Evolutionary conservation across 306 rosid genomes (phyloP), one percentile per base, ranked within the genome.

Genomic region (Fragaria ananassa): DNA sequence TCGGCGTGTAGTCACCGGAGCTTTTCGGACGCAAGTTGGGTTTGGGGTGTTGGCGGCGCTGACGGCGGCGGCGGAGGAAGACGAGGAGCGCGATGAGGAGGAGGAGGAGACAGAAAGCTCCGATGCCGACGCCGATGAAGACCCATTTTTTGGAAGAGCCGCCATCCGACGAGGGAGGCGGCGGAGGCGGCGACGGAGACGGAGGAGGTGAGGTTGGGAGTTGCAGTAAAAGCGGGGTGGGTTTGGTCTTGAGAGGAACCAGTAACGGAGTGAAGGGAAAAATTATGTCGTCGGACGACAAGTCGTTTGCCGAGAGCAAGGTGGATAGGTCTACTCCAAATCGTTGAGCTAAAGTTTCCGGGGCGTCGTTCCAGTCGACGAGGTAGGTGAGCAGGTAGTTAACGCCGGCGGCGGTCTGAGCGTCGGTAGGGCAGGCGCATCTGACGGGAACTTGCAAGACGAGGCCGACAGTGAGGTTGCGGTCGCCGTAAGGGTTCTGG

Each of bases 391-490:
- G 83, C 54, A 91, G 83, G 83, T 75, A 91, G 58, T 82, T 83
- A 76, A 82, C 58, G 1, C 91, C 97, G 3, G 68, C 69, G 17
- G 78, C 81, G 1, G 15, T 57, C 80, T 91, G 97, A 21, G 63
- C 78, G 45, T 23, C 7, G 0, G 93, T 89, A 0, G 91, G 94
- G 72, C 97, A 89, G 1, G 90, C 97, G 11, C 97, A 91, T n/a
- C 91, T 25, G 5, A 91, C 90, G 1, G 94, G 97, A 25, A 89
- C 89, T 2, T 53, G 23, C 9, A 91, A 1, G 0, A 21, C 17
- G 7, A 42, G 12, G 2, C 83, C 86, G 4, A 0, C 37, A 5
- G n/a, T 2, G 21, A 91, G 87, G 45, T 82, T 57, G 0, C n/a
- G 60, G 3, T 0, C 15, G 4, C 5, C 31, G 60, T 53, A 77